Base-by-base conservation (phyloP, 306 rosid genomes). In the Sphenostylis stenocarpa region DNA sequence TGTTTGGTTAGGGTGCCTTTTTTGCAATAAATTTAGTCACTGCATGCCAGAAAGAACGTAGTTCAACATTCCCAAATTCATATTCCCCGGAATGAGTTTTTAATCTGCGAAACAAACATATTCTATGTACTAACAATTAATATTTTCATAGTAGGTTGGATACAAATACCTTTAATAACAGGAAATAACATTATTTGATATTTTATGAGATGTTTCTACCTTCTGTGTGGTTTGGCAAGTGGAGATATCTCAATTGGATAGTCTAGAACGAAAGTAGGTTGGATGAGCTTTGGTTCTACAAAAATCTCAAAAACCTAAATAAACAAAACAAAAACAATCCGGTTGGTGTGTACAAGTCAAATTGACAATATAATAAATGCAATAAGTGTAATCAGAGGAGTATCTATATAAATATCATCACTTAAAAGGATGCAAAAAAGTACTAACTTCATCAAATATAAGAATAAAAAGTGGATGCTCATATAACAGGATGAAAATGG, bases 161-260 rank as follows among this genome's bases (percentile, higher is more conserved):
- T 9, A 39, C 14, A 34, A 81, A 79, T 34, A 8, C 38, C 73
- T 26, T 60, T 8, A 64, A 65, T 49, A 72, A 44, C 62, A 65
- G 70, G 24, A 71, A 60, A 61, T 52, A 85, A 61, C 6, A 79
- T 73, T 64, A 77, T 7, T 39, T 6, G 16, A 33, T 36, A 48
- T 10, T 36, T 77, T 26, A 71, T 33, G 11, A 63, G 45, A 68
- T 58, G 4, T 62, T 56, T 55, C 70, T 86, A 92, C 99, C 99
- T 95, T 77, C 93, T 81, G 80, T 95, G 99, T 75, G 97, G 97
- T 82, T 95, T 95, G 67, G 99, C 99, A 78, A 95, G 80, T 26
- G 99, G 97, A 82, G 99, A 95, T 85, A 95, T 84, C 90, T 95
- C 97, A 70, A 95, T 73, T 41, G 99, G 99, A 80, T 95, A 95